A percentile compares a stretch with the other conserved stretches of the same genome.
Conservation (phyloP, 1,284 basidiomycete genomes). For the Microbotryomycetes sp. region DNA sequence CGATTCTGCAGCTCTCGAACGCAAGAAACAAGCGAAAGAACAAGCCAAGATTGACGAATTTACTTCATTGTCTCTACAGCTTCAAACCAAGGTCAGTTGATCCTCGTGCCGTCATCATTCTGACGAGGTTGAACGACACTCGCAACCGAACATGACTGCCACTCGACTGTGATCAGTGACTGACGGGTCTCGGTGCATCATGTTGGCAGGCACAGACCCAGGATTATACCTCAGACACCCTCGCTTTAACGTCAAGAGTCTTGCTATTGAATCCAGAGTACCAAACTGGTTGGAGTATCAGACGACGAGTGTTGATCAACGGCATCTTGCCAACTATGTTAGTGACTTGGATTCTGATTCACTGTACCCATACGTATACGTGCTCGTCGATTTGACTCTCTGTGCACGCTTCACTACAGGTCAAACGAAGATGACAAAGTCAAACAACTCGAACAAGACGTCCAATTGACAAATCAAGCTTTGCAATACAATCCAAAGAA, state of each 20-base stretch:
- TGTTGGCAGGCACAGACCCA: not conserved
- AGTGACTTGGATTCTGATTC: slow-evolving; percentile 53
- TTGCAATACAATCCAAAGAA: slow-evolving; percentile 82
- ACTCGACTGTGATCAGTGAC: slow-evolving; percentile 55
- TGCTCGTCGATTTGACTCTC: no score
- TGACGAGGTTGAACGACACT: not conserved
- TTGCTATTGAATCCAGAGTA: slow-evolving; percentile 47
- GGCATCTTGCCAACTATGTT: slow-evolving; percentile 55
- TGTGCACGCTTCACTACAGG: slow-evolving; percentile 29
- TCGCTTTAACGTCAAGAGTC: slow-evolving; percentile 46
- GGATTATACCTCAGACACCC: slow-evolving; percentile 55
- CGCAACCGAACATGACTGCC: not conserved
- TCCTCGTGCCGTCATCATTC: not conserved
- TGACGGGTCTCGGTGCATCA: slow-evolving; percentile 45
- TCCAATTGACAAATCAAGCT: slow-evolving; percentile 70
- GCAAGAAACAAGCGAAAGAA: slow-evolving; percentile 49
- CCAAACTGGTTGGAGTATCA: slow-evolving; percentile 89
- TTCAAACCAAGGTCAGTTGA: slow-evolving; percentile 58
- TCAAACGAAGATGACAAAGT: slow-evolving; percentile 2
- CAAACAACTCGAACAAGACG: slow-evolving; percentile 57
- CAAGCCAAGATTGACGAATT: slow-evolving; percentile 68
- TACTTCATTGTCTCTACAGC: slow-evolving; percentile 57
- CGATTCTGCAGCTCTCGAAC: slow-evolving; percentile 33
- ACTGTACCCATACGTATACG: no score
- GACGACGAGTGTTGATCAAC: slow-evolving; percentile 66